phyloP scores from a whole-genome alignment of 306 rosid species.

The Sechiopsis laciniata region DNA sequence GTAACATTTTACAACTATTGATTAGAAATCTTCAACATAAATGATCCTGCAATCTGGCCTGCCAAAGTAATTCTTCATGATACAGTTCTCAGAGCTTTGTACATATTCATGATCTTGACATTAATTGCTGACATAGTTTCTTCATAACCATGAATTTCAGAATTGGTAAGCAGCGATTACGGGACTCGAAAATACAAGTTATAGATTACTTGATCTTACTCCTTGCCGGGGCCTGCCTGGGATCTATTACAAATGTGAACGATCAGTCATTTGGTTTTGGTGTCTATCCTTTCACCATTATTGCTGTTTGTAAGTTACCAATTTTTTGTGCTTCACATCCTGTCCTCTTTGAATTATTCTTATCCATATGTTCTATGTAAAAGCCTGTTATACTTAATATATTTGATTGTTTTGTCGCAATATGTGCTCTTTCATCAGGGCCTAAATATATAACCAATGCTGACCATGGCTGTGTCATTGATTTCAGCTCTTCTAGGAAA shows the following conservation, averaged over 20 bases:
- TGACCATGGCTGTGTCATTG: slow-evolving; percentile 20
- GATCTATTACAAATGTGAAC: slow-evolving; percentile 54
- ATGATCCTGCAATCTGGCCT: not conserved
- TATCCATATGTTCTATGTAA: not conserved
- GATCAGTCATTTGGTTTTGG: slow-evolving; percentile 70
- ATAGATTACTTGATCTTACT: slow-evolving; percentile 83
- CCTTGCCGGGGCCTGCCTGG: slow-evolving; percentile 96
- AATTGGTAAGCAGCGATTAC: slow-evolving; percentile 72
- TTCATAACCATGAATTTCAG: slow-evolving; percentile 34
- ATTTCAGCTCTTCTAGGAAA: slow-evolving; percentile 90
- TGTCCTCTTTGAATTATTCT: slow-evolving; percentile 8
- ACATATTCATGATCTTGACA: not conserved
- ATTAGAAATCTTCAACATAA: not conserved
- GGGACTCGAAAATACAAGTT: slow-evolving; percentile 80
- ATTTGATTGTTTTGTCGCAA: not conserved
- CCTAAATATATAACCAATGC: not conserved
- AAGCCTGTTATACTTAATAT: not conserved
- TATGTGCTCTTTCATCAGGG: not conserved
- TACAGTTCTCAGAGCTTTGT: not conserved
- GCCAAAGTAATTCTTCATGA: not conserved
- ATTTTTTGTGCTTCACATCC: not conserved
- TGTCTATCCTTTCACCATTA: slow-evolving; percentile 74
- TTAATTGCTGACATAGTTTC: slow-evolving; percentile 4
- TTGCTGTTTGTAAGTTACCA: slow-evolving; percentile 80
- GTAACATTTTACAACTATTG: not conserved